A percentile compares a stretch with the other conserved stretches of the same genome.
These are phyloP conservation scores for Acer negundo DNA, from an alignment of 345 rosid genomes.

Conservation along the genomic window DNA sequence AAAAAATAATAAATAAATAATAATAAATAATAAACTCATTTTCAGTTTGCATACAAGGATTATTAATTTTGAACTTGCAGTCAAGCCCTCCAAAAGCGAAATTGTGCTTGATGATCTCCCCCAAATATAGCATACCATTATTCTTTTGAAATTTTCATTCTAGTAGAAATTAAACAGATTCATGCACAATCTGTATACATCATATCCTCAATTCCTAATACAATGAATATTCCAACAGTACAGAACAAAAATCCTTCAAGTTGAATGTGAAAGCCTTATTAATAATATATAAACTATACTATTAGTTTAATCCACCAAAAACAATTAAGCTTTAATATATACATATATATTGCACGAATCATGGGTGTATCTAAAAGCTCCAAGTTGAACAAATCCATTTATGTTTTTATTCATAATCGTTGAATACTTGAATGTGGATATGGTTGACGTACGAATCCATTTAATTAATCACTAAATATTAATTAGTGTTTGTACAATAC, in stretches of 20 bases:
- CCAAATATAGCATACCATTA: not conserved
- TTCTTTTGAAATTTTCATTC: not conserved
- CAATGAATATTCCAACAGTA: conserved; percentile 18
- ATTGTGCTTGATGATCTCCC: not conserved
- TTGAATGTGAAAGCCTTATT: not conserved
- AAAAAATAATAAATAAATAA: no score
- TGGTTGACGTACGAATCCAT: not conserved
- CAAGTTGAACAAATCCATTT: conserved; percentile 10
- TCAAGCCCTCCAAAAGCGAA: conserved; percentile 12
- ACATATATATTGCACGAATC: not conserved
- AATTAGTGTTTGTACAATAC: not conserved
- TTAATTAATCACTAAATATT: not conserved
- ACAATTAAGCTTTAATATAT: not conserved
- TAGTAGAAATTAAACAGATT: not conserved
- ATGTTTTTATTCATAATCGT: no score
- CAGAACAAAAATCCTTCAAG: not conserved
- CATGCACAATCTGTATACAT: conserved; percentile 6
- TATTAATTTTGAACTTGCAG: not conserved
- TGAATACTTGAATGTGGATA: no score
- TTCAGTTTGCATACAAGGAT: not conserved
- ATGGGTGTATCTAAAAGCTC: not conserved
- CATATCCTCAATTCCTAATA: not conserved
- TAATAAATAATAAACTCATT: no score
- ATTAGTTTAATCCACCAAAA: not conserved
- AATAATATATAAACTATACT: not conserved